Base-by-base conservation (phyloP, 805 yeast species). In the Alloascoidea africana region DNA sequence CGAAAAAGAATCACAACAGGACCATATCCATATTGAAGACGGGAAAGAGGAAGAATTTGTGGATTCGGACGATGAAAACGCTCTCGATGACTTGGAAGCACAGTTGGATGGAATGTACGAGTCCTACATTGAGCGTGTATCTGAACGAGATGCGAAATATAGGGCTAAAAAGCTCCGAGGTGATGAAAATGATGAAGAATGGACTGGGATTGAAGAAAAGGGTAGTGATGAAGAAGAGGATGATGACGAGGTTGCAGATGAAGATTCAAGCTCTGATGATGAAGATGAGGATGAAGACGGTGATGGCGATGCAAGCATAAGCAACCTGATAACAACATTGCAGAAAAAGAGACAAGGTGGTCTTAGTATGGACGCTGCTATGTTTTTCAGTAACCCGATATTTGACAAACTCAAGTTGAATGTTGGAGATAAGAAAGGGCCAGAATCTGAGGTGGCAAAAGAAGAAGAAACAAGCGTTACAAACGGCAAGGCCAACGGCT, bases 51-150 rank as follows among this genome's bases (percentile, higher is more conserved):
- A 41, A 14, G 46, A 37, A 19, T 17, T 17, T 15, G 36, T 33
- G 40, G 30, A 23, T 23, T 23, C 30, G 4, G 56, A 54, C 17
- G 52, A 52, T 11, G 58, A 49, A 5, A 61, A 46, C n/a, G 69
- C 70, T 2, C 70, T 62, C 39, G 66, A 63, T 33, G 49, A 49
- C 6, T 67, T 91, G 41, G 99, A 87, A 51, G 74, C 70, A 5
- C 82, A 86, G 59, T 66, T 91, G 41, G 85, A 87, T 53, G 68
- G 65, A 42, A 83, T 86, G 95, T 87, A 87, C 52, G 60, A 64
- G 37, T 63, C 69, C 32, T 85, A 72, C 54, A 83, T 83, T 53
- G 56, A 53, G 36, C 49, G 52, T 35, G 54, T 51, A 39, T 55
- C 60, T 4, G 58, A 53, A 33, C 35, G 51, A 16, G 69, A 68